phyloP scores from a whole-genome alignment of 1,139 yeast species.

The Pichia inconspicua region DNA sequence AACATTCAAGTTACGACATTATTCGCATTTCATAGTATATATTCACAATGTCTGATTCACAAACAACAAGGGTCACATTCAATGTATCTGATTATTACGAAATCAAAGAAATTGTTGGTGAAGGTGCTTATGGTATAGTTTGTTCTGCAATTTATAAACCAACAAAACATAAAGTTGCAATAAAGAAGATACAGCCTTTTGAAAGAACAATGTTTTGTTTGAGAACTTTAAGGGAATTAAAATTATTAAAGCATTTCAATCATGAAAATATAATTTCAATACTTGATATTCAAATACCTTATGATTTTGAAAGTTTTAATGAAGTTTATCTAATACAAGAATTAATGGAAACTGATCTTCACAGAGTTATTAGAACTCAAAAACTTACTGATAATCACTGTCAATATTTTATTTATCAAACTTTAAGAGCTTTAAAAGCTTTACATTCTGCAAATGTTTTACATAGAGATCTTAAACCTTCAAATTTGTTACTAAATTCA shows the following conservation, averaged over 20 bases:
- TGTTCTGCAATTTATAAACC: slow-evolving; percentile 90
- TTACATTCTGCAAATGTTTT: slow-evolving; percentile 63
- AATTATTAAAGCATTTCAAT: slow-evolving; percentile 74
- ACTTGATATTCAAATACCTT: slow-evolving; percentile 85
- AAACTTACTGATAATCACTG: slow-evolving; percentile 55
- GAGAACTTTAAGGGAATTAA: slow-evolving; percentile 83
- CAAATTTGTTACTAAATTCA: slow-evolving; percentile 76
- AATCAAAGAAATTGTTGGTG: slow-evolving; percentile 76
- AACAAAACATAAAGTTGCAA: slow-evolving; percentile 84
- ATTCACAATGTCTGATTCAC: slow-evolving; percentile 3
- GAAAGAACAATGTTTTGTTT: slow-evolving; percentile 88
- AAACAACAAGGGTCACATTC: slow-evolving; percentile 40
- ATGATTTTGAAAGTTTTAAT: slow-evolving; percentile 56
- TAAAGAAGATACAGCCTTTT: slow-evolving; percentile 90
- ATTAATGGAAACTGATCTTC: slow-evolving; percentile 63
- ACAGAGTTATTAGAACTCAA: slow-evolving; percentile 48
- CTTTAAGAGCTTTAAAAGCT: slow-evolving; percentile 54
- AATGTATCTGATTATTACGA: slow-evolving; percentile 86
- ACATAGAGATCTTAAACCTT: slow-evolving; percentile 90
- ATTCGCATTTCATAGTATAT: no score
- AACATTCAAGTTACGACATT: not conserved
- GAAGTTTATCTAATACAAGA: slow-evolving; percentile 69
- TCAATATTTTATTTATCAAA: slow-evolving; percentile 61
- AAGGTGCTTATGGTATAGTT: slow-evolving; percentile 97
- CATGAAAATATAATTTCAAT: slow-evolving; percentile 92